These are phyloP conservation scores for Pythium dissimile DNA, from an alignment of 352 stramenopile genomes.

Conservation along the genomic window DNA sequence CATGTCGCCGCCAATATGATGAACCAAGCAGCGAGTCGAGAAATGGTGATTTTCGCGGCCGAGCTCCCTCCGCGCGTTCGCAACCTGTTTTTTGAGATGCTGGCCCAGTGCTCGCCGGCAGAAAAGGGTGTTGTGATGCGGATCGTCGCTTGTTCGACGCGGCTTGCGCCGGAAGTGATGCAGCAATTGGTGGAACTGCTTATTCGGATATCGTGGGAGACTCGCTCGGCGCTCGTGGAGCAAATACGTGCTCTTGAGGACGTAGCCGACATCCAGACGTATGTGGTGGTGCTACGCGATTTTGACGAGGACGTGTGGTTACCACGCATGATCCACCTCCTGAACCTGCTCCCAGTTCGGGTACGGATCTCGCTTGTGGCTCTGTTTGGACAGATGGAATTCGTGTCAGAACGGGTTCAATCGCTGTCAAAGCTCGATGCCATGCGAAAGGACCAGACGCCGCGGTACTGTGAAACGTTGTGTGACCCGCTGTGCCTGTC, in stretches of 20 bases:
- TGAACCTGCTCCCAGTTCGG: conserved; percentile 36
- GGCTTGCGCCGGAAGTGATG: conserved; percentile 34
- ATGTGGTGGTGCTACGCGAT: conserved; percentile 31
- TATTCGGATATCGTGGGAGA: conserved; percentile 45
- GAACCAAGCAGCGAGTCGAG: conserved; percentile 66
- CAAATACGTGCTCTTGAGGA: conserved; percentile 52
- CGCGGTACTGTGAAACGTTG: conserved; percentile 30
- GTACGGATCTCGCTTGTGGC: conserved; percentile 34
- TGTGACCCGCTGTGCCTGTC: conserved; percentile 23
- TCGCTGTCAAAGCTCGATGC: conserved; percentile 29
- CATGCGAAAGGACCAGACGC: conserved; percentile 43
- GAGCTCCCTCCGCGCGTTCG: conserved; percentile 38
- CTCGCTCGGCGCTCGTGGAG: conserved; percentile 54
- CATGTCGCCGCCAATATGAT: conserved; percentile 57
- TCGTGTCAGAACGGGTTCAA: conserved; percentile 8
- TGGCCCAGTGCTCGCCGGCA: conserved; percentile 30
- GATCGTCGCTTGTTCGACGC: conserved; percentile 51
- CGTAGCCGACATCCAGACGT: conserved; percentile 28
- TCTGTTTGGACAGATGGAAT: conserved; percentile 7
- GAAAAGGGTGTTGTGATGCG: conserved; percentile 59
- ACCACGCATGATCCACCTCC: conserved; percentile 34
- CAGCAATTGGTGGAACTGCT: conserved; percentile 44
- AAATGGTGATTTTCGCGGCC: conserved; percentile 55
- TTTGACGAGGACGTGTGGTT: conserved; percentile 33
- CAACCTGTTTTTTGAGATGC: conserved; percentile 49